Evolutionary conservation across 257 asterid species (phyloP).

Genomic region (Rubia yunnanensis): DNA sequence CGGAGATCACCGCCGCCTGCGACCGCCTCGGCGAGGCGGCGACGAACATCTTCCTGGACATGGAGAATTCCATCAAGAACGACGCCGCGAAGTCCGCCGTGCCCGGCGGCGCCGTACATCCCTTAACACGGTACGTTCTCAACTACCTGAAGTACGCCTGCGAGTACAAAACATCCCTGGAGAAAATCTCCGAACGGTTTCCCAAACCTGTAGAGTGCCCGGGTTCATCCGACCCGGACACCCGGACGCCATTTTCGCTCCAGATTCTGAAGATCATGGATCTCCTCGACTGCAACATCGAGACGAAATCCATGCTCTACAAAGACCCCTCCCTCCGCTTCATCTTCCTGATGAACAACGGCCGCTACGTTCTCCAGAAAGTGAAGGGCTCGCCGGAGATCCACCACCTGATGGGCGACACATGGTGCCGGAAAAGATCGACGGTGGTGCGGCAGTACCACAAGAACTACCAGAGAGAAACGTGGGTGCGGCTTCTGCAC

Average conservation of each 20-base stretch:
- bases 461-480: slow-evolving; percentile 74
- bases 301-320: slow-evolving; percentile 46
- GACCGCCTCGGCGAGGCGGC: slow-evolving; percentile 60
- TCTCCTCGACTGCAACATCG: slow-evolving; percentile 45
- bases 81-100: slow-evolving; percentile 50
- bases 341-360: slow-evolving; percentile 81
- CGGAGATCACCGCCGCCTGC: slow-evolving; percentile 36
- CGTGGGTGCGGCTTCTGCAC: slow-evolving; percentile 63
- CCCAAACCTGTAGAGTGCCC: neutral
- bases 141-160: slow-evolving; percentile 63
- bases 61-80: slow-evolving; percentile 55
- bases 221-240: neutral
- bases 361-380: slow-evolving; percentile 66
- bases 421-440: slow-evolving; percentile 73
- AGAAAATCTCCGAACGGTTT: slow-evolving; percentile 37
- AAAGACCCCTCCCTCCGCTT: slow-evolving; percentile 47
- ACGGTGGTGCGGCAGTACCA: slow-evolving; percentile 66
- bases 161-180: slow-evolving; percentile 55
- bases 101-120: slow-evolving; percentile 95
- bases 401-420: slow-evolving; percentile 68
- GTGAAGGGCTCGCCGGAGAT: slow-evolving; percentile 60
- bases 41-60: slow-evolving; percentile 48
- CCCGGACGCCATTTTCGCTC: slow-evolving; percentile 34
- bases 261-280: slow-evolving; percentile 57
- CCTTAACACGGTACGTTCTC: slow-evolving; percentile 78